Evolutionary conservation across 352 stramenopile genomes (phyloP).

Genomic region (Phytophthora multivora): DNA sequence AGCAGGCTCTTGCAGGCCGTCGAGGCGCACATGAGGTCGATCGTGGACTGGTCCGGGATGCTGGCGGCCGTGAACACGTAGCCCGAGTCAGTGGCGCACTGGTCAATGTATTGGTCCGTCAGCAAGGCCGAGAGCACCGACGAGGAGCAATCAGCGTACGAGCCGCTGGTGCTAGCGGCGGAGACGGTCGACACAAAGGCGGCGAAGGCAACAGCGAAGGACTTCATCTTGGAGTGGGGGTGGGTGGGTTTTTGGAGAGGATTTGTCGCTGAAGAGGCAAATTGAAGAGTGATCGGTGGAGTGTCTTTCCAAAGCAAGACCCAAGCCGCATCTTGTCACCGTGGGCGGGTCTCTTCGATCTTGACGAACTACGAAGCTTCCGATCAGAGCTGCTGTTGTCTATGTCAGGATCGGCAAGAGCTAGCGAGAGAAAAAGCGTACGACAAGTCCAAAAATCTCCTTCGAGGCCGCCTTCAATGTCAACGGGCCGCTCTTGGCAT

Average conservation of each 20-base stretch:
- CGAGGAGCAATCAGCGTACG: slow-evolving; percentile 30
- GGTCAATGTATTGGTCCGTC: slow-evolving; percentile 30
- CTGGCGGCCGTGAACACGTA: slow-evolving; percentile 33
- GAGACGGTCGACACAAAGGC: slow-evolving; percentile 21
- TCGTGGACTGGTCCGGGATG: slow-evolving; percentile 20
- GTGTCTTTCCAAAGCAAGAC: not conserved
- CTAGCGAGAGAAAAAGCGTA: not conserved
- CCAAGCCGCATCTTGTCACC: slow-evolving; percentile 16
- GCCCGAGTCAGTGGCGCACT: slow-evolving; percentile 32
- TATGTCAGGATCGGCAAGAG: slow-evolving; percentile 23
- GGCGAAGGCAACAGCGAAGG: slow-evolving; percentile 22
- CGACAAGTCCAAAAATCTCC: not conserved
- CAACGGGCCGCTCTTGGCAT: slow-evolving; percentile 14
- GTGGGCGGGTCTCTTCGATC: slow-evolving; percentile 1
- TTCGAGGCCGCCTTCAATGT: slow-evolving; percentile 6
- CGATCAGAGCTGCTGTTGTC: slow-evolving; percentile 5
- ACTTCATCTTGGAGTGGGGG: slow-evolving; percentile 31
- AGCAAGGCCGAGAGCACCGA: slow-evolving; percentile 24
- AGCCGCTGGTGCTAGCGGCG: slow-evolving; percentile 17
- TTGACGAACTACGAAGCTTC: not conserved
- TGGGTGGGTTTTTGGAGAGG: slow-evolving; percentile 8
- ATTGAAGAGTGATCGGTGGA: slow-evolving; percentile 35
- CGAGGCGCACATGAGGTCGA: slow-evolving; percentile 30
- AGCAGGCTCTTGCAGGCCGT: slow-evolving; percentile 27
- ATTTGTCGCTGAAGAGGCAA: slow-evolving; percentile 45